Conservation (phyloP, 1,139 yeast species). For the Saccharomyces hybrid region DNA sequence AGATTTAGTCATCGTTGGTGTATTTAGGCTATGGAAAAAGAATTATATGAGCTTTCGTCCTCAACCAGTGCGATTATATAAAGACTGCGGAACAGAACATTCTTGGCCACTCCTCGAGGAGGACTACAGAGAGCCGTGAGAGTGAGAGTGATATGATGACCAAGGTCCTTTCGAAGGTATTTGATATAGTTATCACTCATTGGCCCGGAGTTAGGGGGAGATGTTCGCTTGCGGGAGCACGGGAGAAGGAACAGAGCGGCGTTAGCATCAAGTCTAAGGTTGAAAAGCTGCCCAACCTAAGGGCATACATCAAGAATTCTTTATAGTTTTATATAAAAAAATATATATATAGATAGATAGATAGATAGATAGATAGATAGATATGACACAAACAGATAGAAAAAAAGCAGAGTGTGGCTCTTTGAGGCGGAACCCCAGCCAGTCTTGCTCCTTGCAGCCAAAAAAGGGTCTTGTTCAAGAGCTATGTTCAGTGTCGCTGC, state of each 20-base stretch:
- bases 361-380: too few species aligned
- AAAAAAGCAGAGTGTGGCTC: background rate
- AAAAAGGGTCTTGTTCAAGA: slow-evolving; percentile 4
- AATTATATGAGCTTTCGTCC: background rate
- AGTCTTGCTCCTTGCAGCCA: background rate
- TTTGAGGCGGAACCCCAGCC: background rate
- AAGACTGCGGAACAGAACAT: background rate
- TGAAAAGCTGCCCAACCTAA: slow-evolving; percentile 1
- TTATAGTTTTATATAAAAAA: background rate
- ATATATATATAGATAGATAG: background rate
- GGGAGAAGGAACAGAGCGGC: background rate
- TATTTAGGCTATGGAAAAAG: background rate
- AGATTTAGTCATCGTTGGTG: slow-evolving; percentile 2
- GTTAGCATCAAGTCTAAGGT: background rate
- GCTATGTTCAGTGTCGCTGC: slow-evolving; percentile 7
- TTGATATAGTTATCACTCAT: background rate
- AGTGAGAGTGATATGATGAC: background rate
- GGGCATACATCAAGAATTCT: slow-evolving; percentile 1
- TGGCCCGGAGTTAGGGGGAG: background rate
- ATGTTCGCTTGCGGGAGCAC: background rate
- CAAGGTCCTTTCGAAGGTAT: background rate
- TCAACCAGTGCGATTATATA: background rate
- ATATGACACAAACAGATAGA: too few species aligned
- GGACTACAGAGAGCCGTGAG: background rate
- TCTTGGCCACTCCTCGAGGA: background rate